Base-by-base conservation (phyloP, 495 filamentous ascomycete species). In the Ramalina intermedia region DNA sequence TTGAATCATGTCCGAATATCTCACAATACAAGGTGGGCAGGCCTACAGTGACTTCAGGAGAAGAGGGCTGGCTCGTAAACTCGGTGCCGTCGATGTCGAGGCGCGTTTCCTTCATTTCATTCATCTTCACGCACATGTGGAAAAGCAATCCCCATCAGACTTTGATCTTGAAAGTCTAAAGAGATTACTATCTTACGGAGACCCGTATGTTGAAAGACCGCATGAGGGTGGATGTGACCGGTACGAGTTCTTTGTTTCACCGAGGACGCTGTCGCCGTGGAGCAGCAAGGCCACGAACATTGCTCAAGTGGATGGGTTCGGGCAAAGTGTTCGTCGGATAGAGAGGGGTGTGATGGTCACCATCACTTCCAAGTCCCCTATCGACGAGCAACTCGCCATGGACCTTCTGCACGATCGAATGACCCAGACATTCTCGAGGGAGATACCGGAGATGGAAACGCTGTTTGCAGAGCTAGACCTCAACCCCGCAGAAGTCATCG, bases 271-370 rank as follows among this genome's bases (percentile, higher is more conserved):
- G 53, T 95, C 87, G 36, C 91, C 91, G 65, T 98, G 91, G 91
- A 94, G 85, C 61, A 93, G 89, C 43, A 87, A 95, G 59, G 91
- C 90, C 36, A 95, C 90, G 36, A 87, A 79, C 57, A 95, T 96
- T 62, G 81, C 89, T 36, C 78, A 88, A 48, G 89, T 94, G n/a
- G 96, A 89, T 62, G 87, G 84, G 18, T 66, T 95, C 41, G 73
- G 76, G 50, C 68, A 78, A 20, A 67, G 72, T 39, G 75, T 96
- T 36, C 75, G 83, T 60, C 80, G 89, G 39, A 86, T 96, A 49
- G 91, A 98, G 69, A 76, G 93, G 41, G 90, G 86, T 33, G 78
- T 88, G 56, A 75, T 82, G 29, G 62, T 87, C 52, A 74, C 73
- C 58, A 55, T 94, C 53, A 63, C 73, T 51, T 79, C 82, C 52